These are phyloP conservation scores for Larix kaempferi DNA, from an alignment of 75 land plant species.

Conservation along the genomic window DNA sequence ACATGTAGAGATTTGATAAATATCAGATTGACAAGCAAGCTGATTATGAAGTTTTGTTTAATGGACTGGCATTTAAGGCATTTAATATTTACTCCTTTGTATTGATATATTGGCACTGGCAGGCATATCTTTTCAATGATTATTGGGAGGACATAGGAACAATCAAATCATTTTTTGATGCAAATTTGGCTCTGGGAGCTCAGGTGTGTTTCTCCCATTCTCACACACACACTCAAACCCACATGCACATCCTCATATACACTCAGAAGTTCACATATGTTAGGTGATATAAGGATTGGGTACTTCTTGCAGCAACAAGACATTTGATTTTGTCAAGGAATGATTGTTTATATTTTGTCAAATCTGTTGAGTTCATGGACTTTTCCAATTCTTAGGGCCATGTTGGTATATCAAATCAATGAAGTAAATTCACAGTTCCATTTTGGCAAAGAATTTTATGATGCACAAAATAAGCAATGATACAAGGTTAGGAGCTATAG, in stretches of 20 bases:
- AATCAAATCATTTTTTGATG: constrained; percentile 82
- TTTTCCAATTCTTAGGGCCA: neutral
- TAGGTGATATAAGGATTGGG: neutral
- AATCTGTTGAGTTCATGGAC: neutral
- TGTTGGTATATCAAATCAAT: neutral
- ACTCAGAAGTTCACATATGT: neutral
- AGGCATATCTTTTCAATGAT: constrained; percentile 87
- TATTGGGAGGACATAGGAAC: constrained; percentile 98
- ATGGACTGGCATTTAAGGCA: too few relatives aligned
- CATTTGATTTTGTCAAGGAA: neutral
- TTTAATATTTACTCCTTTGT: too few relatives aligned
- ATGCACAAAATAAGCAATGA: neutral
- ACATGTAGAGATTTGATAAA: too few relatives aligned
- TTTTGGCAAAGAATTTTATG: neutral
- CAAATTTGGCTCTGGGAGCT: constrained; percentile 81
- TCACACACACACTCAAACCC: neutral
- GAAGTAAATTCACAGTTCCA: too few relatives aligned
- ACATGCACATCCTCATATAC: neutral
- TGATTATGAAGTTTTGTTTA: too few relatives aligned
- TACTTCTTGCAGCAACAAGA: neutral
- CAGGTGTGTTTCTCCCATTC: constrained; percentile 32
- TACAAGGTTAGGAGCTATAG: neutral
- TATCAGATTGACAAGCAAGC: too few relatives aligned
- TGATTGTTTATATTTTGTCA: neutral
- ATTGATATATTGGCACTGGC: too few relatives aligned